These are phyloP conservation scores for Conidiobolus incongruus DNA, from an alignment of 371 early-diverging fungal genomes.

Conservation along the genomic window DNA sequence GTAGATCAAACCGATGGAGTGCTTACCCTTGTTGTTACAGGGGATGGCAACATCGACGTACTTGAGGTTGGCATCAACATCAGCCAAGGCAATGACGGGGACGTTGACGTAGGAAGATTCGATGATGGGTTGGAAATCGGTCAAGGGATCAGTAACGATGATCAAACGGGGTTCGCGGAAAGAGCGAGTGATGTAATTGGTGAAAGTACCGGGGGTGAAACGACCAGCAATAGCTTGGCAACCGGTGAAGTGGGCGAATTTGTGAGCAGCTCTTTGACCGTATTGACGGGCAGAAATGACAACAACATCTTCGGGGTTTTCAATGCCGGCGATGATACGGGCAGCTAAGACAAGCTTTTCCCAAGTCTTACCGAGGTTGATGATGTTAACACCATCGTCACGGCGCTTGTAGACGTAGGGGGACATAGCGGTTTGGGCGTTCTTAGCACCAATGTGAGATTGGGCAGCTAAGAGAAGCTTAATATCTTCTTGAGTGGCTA, in stretches of 20 bases:
- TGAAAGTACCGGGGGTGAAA: constrained; percentile 99
- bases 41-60: constrained; percentile 99
- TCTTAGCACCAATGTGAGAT: constrained; percentile 79
- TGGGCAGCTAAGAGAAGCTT: constrained; percentile 83
- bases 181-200: constrained; percentile 96
- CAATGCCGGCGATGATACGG: constrained; percentile 87
- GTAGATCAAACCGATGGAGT: constrained; percentile 92
- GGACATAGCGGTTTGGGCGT: constrained; percentile 69
- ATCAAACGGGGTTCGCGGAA: constrained; percentile 97
- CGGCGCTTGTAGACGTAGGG: constrained; percentile 88
- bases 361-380: constrained; percentile 98
- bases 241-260: constrained; percentile 94
- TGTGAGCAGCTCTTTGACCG: constrained; percentile 97
- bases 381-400: constrained; percentile 86
- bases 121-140: constrained; percentile 95
- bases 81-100: constrained; percentile 96
- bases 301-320: constrained; percentile 87
- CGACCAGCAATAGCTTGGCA: constrained; percentile 96
- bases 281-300: constrained; percentile 91
- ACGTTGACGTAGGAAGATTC: constrained; percentile 99
- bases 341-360: constrained; percentile 98
- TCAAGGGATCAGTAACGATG: constrained; percentile 93
- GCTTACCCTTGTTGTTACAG: constrained; percentile 97
- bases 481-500: constrained; percentile 58
- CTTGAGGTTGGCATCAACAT: constrained; percentile 86